phyloP scores from a whole-genome alignment of 805 yeast species.

The Wickerhamiella vanderwaltii region DNA sequence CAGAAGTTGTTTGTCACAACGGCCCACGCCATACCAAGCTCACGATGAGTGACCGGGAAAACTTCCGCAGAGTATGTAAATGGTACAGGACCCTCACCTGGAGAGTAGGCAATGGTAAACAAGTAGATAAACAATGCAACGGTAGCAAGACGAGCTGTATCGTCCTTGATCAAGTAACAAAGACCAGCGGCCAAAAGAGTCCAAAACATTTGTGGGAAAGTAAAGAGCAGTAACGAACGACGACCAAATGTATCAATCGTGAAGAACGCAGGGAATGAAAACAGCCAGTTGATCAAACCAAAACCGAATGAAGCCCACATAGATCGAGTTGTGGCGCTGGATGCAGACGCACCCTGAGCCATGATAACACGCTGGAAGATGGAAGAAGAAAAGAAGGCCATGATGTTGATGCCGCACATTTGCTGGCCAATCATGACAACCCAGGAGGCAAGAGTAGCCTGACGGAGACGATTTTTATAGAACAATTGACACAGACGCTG shows the following conservation, averaged over 20 bases:
- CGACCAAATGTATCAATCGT: slow-evolving; percentile 73
- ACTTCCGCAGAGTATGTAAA: slow-evolving; percentile 70
- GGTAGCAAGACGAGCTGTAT: slow-evolving; percentile 45
- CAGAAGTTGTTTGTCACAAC: slow-evolving; percentile 41
- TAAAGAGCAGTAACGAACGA: slow-evolving; percentile 42
- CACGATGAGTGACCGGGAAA: slow-evolving; percentile 21
- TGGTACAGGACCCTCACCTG: slow-evolving; percentile 85
- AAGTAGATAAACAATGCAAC: slow-evolving; percentile 64
- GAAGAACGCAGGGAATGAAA: slow-evolving; percentile 72
- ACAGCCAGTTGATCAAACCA: slow-evolving; percentile 66
- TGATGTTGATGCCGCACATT: slow-evolving; percentile 80
- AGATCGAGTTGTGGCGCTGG: slow-evolving; percentile 45
- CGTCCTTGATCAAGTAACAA: slow-evolving; percentile 54
- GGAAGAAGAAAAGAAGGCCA: slow-evolving; percentile 72
- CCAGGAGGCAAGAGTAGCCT: slow-evolving; percentile 70
- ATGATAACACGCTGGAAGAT: slow-evolving; percentile 41
- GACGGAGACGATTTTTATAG: slow-evolving; percentile 48
- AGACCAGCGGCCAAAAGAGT: slow-evolving; percentile 42
- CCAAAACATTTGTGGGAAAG: slow-evolving; percentile 49
- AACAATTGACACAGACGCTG: slow-evolving; percentile 18
- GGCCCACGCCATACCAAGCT: slow-evolving; percentile 23
- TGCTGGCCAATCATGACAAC: slow-evolving; percentile 84
- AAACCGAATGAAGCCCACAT: slow-evolving; percentile 77
- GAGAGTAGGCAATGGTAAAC: slow-evolving; percentile 60
- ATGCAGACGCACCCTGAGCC: slow-evolving; percentile 32